These are phyloP conservation scores for Stachybotrys echinatus DNA, from an alignment of 2,329 filamentous ascomycete species.

Conservation along the genomic window DNA sequence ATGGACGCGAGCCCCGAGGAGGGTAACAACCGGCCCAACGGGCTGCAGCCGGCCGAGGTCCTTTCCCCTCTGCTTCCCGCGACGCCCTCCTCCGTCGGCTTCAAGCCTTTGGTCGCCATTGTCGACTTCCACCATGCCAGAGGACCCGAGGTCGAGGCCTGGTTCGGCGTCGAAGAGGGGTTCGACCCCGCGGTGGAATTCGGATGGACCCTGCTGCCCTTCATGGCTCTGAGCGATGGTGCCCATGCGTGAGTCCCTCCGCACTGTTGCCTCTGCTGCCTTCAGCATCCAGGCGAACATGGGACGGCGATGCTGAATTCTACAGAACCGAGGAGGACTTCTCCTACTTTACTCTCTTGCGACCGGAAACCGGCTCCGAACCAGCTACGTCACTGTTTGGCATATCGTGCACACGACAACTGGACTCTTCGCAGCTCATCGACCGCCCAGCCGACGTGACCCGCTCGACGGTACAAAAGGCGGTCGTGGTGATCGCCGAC, in stretches of 20 bases:
- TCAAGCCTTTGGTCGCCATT: constrained; percentile 68
- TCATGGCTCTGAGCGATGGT: constrained; percentile 95
- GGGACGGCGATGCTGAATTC: constrained; percentile 7
- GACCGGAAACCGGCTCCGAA: constrained; percentile 45
- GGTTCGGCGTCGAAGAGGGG: constrained; percentile 74
- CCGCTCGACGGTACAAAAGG: constrained; percentile 96
- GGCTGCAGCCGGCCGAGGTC: constrained; percentile 13
- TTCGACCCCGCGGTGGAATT: constrained; percentile 75
- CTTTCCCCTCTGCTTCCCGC: constrained; percentile 24
- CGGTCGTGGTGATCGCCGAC: constrained; percentile 91
- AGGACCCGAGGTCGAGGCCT: constrained; percentile 89
- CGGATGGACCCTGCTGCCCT: constrained; percentile 87
- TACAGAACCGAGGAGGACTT: constrained; percentile 84
- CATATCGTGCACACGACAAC: constrained; percentile 89
- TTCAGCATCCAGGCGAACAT: neutral
- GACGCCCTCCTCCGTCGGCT: constrained; percentile 30
- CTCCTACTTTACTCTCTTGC: constrained; percentile 91
- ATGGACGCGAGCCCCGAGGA: constrained; percentile 22
- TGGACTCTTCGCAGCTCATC: constrained; percentile 73
- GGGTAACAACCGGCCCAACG: constrained; percentile 13
- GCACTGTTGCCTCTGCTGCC: neutral
- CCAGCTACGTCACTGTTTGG: constrained; percentile 84
- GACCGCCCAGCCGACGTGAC: constrained; percentile 84
- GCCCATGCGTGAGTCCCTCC: constrained; percentile 71
- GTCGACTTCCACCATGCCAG: constrained; percentile 81